phyloP scores from a whole-genome alignment of 2,329 filamentous ascomycete genomes.

The Hypoxylon sp. region DNA sequence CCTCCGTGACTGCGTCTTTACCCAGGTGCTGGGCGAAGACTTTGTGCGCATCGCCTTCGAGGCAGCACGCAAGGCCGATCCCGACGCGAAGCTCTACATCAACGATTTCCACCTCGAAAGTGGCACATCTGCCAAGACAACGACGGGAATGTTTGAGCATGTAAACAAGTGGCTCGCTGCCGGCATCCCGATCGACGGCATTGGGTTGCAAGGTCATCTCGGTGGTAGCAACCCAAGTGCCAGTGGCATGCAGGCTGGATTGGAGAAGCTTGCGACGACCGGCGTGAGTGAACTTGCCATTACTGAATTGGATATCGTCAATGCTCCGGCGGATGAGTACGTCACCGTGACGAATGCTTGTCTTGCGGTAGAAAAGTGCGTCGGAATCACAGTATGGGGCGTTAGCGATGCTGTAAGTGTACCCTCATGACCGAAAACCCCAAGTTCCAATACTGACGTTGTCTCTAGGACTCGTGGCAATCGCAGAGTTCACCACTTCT shows the following conservation, averaged over 20 bases:
- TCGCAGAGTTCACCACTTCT: conserved; percentile 32
- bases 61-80: conserved; percentile 72
- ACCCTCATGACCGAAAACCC: too few relatives aligned
- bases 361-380: conserved; percentile 55
- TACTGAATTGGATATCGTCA: conserved; percentile 64
- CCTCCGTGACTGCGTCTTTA: conserved; percentile 70
- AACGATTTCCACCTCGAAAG: conserved; percentile 75
- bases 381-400: conserved; percentile 60
- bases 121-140: conserved; percentile 63
- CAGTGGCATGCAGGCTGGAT: conserved; percentile 50
- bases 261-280: conserved; percentile 55
- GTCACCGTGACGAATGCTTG: conserved; percentile 55
- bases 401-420: conserved; percentile 37
- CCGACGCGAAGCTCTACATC: conserved; percentile 75
- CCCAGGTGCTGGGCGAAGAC: conserved; percentile 72
- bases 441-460: too few relatives aligned
- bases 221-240: conserved; percentile 48
- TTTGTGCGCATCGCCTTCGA: conserved; percentile 76
- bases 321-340: conserved; percentile 56
- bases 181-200: conserved; percentile 66
- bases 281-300: conserved; percentile 60
- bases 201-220: conserved; percentile 61
- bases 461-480: conserved; percentile 33
- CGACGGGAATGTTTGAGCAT: conserved; percentile 55
- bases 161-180: conserved; percentile 60